A percentile compares a stretch with the other conserved stretches of the same genome.
Conservation (phyloP, 768 basidiomycete genomes). For the Lentinula raphanica region DNA sequence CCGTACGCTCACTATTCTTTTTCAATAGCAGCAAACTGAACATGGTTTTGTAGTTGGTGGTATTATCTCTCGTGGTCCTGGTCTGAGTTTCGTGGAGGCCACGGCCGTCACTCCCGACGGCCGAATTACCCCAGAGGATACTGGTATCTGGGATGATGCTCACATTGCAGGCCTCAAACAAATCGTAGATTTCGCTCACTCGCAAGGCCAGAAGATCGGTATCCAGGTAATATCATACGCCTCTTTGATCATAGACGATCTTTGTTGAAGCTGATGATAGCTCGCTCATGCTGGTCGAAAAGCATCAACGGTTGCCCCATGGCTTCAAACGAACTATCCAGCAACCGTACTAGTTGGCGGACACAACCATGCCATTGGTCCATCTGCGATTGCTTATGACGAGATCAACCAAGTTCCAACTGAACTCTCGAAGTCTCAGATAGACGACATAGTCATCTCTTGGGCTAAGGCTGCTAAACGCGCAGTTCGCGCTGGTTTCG, state of each 20-base stretch:
- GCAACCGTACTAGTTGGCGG: conserved; percentile 38
- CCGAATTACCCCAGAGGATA: conserved; percentile 61
- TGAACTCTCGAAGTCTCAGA: conserved; percentile 51
- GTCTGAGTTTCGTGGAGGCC: conserved; percentile 60
- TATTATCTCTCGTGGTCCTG: conserved; percentile 49
- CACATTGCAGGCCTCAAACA: conserved; percentile 44
- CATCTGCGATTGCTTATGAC: conserved; percentile 44
- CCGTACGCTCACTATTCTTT: conserved; percentile 35
- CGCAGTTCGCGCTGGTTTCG: conserved; percentile 55
- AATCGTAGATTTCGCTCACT: conserved; percentile 66
- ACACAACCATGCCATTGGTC: conserved; percentile 51
- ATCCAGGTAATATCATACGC: conserved; percentile 42
- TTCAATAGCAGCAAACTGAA: not conserved
- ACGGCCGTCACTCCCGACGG: conserved; percentile 54
- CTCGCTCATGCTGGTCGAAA: conserved; percentile 78
- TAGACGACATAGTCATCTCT: conserved; percentile 50
- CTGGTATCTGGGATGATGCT: conserved; percentile 58
- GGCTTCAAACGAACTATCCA: conserved; percentile 36
- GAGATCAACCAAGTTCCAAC: conserved; percentile 46
- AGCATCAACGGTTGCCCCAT: conserved; percentile 58
- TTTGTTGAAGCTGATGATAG: conserved; percentile 8
- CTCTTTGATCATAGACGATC: conserved; percentile 26
- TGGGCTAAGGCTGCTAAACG: conserved; percentile 49
- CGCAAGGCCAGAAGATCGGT: conserved; percentile 61
- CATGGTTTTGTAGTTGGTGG: conserved; percentile 36